Evolutionary conservation across 306 rosid species (phyloP).

Genomic region (Argentina anserina): DNA sequence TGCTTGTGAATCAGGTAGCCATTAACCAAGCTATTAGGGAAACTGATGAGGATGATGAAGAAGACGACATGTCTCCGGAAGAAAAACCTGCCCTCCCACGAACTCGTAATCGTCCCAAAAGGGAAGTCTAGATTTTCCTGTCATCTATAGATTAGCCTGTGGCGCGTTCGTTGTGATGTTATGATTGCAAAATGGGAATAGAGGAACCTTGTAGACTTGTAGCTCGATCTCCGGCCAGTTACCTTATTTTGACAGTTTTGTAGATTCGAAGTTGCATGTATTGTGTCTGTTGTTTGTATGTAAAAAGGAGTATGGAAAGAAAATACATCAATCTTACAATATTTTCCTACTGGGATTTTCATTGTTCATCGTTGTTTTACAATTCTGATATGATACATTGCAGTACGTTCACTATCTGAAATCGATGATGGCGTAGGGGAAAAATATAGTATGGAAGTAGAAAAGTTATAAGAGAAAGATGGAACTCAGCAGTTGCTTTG

Average conservation of each 20-base stretch:
- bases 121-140: constrained; percentile 42
- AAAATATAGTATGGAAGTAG: no score
- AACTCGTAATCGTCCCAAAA: constrained; percentile 77
- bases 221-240: constrained; percentile 13
- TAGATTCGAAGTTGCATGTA: neutral
- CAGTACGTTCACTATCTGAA: neutral
- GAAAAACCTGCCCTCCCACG: constrained; percentile 58
- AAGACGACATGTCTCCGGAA: constrained; percentile 28
- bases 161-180: neutral
- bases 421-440: neutral
- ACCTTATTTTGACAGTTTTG: constrained; percentile 13
- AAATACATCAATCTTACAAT: neutral
- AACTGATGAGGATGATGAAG: constrained; percentile 41
- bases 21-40: constrained; percentile 68
- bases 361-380: neutral
- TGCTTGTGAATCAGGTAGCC: constrained; percentile 57
- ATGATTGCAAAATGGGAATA: neutral
- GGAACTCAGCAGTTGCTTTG: no score
- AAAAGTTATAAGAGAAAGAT: no score
- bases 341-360: neutral
- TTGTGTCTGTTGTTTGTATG: neutral
- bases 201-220: neutral
- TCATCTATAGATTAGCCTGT: neutral
- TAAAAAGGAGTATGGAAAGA: neutral
- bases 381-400: neutral